Base-by-base conservation (phyloP, 1,139 yeast species). In the Casaregolazyma suthepensis region DNA sequence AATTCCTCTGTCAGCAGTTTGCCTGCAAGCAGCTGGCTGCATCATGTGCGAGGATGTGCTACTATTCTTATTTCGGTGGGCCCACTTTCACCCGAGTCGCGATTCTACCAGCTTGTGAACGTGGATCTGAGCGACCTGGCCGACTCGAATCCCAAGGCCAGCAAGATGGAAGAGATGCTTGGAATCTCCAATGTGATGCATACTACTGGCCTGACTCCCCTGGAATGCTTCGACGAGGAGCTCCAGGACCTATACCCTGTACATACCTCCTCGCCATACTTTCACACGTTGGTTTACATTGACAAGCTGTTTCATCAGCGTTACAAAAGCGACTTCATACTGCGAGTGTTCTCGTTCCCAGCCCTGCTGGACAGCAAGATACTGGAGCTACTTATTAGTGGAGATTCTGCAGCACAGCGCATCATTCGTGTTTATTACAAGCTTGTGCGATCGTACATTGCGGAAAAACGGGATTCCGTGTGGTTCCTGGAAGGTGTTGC, bases 401-500 rank as follows among this genome's bases (percentile, higher is more conserved):
- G 96, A 45, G 97, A 91, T 68, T 71, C 83, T 46, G 81, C 85
- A 57, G 94, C 97, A 5, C 87, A 87, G 89, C 75, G 94, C 60
- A 88, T 91, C 58, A 87, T 91, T 87, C 76, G 94, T 61, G 85
- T 88, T 50, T 91, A 90, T 72, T 91, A 90, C 71, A 84, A 87
- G 58, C 73, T 91, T 54, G 77, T 91, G 51, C 75, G 96, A 57
- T 81, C 85, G 7, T 91, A 86, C 68, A 87, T 96, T 0, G 81
- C 85, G 20, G 95, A 88, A 63, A 85, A 87, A 85, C 87, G 86
- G 66, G 94, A 89, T 62, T 81, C 81, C 62, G 95, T 90, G 15
- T 91, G 98, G 98, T 91, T 91, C 63, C 75, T 91, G 59, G 96
- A 90, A 68, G 97, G 97, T 1, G 96, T 91, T 1, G 80, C 94